phyloP scores from a whole-genome alignment of 164 flowering plant genomes.

The Magnolia officinalis region DNA sequence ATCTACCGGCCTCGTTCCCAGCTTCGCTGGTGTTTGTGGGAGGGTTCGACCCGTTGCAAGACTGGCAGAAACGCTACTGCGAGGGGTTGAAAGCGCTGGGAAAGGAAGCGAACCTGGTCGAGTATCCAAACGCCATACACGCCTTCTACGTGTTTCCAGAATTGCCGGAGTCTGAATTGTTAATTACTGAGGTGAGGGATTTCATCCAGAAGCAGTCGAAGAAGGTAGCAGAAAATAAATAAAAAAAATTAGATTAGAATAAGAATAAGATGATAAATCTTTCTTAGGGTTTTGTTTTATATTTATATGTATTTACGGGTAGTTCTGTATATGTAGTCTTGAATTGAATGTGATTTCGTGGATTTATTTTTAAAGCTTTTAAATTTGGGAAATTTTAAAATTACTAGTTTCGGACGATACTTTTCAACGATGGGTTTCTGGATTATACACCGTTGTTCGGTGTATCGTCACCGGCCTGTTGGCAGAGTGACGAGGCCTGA shows the following conservation, averaged over 20 bases:
- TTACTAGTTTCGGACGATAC: no score
- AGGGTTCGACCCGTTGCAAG: conserved; percentile 49
- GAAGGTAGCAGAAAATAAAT: background rate
- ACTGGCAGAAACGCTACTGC: conserved; percentile 46
- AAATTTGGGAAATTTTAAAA: no score
- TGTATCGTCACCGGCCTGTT: no score
- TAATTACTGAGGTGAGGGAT: conserved; percentile 24
- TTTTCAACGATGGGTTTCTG: no score
- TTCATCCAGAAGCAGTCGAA: conserved; percentile 19
- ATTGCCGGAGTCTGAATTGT: conserved; percentile 22
- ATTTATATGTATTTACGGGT: no score
- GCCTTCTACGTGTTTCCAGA: conserved; percentile 47
- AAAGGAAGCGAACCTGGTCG: conserved; percentile 28
- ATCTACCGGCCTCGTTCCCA: conserved; percentile 30
- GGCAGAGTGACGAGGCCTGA: no score
- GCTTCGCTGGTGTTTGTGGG: conserved; percentile 38
- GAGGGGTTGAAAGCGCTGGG: conserved; percentile 36
- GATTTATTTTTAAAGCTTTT: no score
- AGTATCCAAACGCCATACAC: conserved; percentile 39
- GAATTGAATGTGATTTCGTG: no score
- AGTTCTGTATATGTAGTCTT: no score
- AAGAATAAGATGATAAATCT: no score
- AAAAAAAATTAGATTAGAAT: background rate
- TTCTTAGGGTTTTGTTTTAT: no score
- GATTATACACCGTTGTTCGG: no score